Percentiles rank a stretch among this genome's conserved stretches.
Evolutionary conservation across 257 asterid species (phyloP).

Genomic region (Solanum chmielewskii): DNA sequence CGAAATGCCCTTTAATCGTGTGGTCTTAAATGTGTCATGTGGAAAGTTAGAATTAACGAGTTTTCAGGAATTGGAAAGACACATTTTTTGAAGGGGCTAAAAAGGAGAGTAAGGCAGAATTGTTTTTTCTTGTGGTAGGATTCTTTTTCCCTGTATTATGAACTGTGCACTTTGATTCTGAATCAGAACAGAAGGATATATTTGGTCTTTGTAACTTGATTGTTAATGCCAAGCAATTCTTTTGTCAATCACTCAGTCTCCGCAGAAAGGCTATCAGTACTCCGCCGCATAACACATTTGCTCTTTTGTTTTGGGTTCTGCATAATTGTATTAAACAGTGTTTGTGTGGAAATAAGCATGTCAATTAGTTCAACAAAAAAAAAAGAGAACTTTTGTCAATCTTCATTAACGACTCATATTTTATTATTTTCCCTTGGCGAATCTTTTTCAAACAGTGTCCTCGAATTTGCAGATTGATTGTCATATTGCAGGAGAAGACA

Average conservation of each 20-base stretch:
- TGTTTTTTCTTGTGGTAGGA: background rate
- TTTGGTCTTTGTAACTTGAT: background rate
- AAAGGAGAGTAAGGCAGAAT: background rate
- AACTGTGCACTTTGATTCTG: background rate
- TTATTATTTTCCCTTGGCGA: background rate
- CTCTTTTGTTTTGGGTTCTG: background rate
- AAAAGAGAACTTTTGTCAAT: background rate
- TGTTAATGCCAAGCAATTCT: background rate
- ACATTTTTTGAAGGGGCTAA: background rate
- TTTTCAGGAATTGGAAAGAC: background rate
- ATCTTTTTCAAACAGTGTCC: background rate
- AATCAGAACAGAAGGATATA: background rate
- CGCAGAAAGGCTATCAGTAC: background rate
- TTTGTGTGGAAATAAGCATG: background rate
- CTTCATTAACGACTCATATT: background rate
- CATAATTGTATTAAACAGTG: background rate
- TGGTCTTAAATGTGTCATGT: background rate
- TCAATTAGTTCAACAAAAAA: background rate
- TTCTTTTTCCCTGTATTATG: background rate
- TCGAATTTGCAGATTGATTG: slow-evolving; percentile 64
- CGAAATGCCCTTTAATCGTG: background rate
- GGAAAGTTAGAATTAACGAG: background rate
- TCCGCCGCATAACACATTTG: background rate
- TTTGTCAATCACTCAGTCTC: background rate
- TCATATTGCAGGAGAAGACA: slow-evolving; percentile 67